These are phyloP conservation scores for Meredithiella fracta DNA, from an alignment of 2,329 filamentous ascomycete species.

Conservation along the genomic window DNA sequence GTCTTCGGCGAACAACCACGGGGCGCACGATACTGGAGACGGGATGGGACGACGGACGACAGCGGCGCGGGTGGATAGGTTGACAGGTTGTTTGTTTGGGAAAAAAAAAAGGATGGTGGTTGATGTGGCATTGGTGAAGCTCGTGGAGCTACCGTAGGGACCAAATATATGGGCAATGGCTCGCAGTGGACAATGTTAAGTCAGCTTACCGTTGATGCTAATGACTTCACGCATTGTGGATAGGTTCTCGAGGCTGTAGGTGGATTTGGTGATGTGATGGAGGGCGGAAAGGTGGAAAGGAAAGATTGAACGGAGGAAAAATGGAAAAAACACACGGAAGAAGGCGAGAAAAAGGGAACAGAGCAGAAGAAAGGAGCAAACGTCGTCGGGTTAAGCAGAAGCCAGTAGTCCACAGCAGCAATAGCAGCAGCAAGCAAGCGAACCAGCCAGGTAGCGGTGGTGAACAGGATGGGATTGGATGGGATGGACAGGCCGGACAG, in stretches of 20 bases:
- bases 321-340: conserved; percentile 11
- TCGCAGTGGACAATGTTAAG: background rate
- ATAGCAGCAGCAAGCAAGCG: background rate
- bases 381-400: conserved; percentile 19
- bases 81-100: background rate
- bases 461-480: too few species aligned
- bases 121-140: background rate
- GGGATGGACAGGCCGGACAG: background rate
- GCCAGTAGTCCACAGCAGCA: conserved; percentile 19
- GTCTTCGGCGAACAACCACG: background rate
- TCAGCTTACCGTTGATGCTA: conserved; percentile 80
- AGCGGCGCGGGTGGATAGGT: background rate
- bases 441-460: conserved; percentile 1
- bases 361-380: conserved; percentile 18
- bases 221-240: conserved; percentile 94
- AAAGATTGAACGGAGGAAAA: conserved; percentile 9
- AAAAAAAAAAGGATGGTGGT: background rate
- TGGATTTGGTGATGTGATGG: conserved; percentile 6
- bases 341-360: conserved; percentile 17
- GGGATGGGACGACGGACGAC: background rate
- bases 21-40: background rate
- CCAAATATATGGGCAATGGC: background rate
- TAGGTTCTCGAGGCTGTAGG: conserved; percentile 8
- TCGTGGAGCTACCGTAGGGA: background rate
- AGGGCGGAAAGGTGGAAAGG: conserved; percentile 5